Evolutionary conservation across 495 filamentous ascomycete species (phyloP), one percentile per base, ranked within the genome.

Genomic region (Xylaria intraflava): DNA sequence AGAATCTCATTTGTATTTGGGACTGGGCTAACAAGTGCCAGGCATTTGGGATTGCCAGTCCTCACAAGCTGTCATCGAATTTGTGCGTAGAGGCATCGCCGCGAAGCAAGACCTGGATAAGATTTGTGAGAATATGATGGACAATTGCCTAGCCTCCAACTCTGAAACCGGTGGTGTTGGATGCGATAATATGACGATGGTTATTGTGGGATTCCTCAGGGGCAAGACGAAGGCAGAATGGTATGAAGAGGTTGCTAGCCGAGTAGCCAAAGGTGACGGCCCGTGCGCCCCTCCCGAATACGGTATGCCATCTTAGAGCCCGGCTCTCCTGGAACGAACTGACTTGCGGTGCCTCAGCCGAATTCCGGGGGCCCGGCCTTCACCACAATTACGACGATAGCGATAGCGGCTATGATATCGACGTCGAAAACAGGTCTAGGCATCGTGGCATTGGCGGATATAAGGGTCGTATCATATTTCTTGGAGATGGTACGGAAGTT

Each of bases 121-220:
- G 63, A 96, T 98, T 62, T 95, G 90, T 71, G 93, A 98, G 76
- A 98, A 98, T 75, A 94, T 98, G 90, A 98, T 98, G 93, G 91
- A 97, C 75, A 98, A 97, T 72, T 98, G 93, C 68, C 80, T 97
- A 49, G 88, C 93, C 26, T 90, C 90, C 46, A 96, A 93, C 78
- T 93, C 90, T 61, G 94, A 98, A 71, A 97, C 93, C 38, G 93
- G 93, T 29, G 93, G 93, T 40, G 93, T 98, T 44, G 93, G 93
- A 56, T 98, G 93, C 72, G 93, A 98, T 72, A 98, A 98, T 76
- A 98, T 98, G 93, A 98, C 93, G 58, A 96, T 97, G 87, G 78
- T 85, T 61, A 75, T 98, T 59, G 77, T 98, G 66, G 93, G 85
- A 57, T 82, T 98, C 63, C 82, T 98, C 49, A 81, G 84, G 58